Base-by-base conservation (phyloP, 2,329 filamentous ascomycete genomes). In the Exophiala viscosa region DNA sequence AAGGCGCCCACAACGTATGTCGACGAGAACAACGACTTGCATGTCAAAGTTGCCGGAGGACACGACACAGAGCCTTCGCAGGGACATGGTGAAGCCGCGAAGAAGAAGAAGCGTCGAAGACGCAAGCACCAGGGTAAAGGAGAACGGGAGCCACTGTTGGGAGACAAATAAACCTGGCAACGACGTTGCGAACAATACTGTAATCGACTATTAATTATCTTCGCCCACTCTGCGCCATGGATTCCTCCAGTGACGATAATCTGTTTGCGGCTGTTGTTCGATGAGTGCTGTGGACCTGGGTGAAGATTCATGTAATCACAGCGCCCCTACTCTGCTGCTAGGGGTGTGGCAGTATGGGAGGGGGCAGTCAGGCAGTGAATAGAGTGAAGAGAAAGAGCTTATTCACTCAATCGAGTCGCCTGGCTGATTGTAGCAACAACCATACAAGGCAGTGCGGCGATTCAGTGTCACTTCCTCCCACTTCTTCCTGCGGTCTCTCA, bases 21-120 rank as follows among this genome's bases (percentile, higher is more conserved):
- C 14, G 38, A 48, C 18, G 38, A 34, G 17, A 40, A 5, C 8
- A 33, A 53, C 33, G 15, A 14, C 33, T 45, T 41, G 2, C 17
- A 28, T 5, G 38, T 42, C n/a, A 52, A 50, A 13, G 31, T 45
- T 35, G 35, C 42, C 41, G 48, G 38, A 23, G 44, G 46, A n/a
- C 35, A 36, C 11, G 8, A 50, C 14, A 34, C 47, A 14, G 32
- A 50, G 10, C n/a, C n/a, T n/a, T 11, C 33, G 14, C 35, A 15
- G 15, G 40, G 44, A 20, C 47, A 43, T n/a, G 45, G 45, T 13
- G 48, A 48, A 17, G 32, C 31, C 5, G 38, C 41, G 23, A 54
- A 52, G 31, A 60, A 60, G 55, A 60, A 58, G 42, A 60, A 60
- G 45, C 50, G 48, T 18, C 46, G 52, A 18, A 15, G 38, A 48